Evolutionary conservation across 129 eudicot genomes (phyloP).

Genomic region (Tanacetum coccineum): DNA sequence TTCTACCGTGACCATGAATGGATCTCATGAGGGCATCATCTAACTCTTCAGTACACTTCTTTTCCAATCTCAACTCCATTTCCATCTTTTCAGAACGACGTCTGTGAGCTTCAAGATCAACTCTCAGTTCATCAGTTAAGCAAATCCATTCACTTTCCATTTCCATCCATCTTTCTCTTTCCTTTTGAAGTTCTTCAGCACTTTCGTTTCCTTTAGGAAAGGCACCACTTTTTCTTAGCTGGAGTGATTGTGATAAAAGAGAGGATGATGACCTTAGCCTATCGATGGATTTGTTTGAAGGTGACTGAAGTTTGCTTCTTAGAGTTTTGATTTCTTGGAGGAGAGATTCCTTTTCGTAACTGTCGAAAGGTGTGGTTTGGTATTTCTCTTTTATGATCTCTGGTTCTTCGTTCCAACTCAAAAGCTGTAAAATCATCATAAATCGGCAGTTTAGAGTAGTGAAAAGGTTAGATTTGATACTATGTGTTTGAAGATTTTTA

Average conservation of each 20-base stretch:
- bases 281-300: constrained; percentile 48
- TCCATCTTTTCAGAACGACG: constrained; percentile 61
- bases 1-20: constrained; percentile 64
- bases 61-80: constrained; percentile 72
- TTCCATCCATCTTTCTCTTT: constrained; percentile 84
- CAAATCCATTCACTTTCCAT: constrained; percentile 98
- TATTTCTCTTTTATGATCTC: constrained; percentile 40
- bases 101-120: constrained; percentile 70
- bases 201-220: constrained; percentile 28
- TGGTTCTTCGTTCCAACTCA: constrained; percentile 48
- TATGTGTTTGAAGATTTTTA: not conserved
- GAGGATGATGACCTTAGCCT: constrained; percentile 56
- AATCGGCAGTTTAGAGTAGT: not conserved
- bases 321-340: constrained; percentile 64
- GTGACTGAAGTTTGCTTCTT: constrained; percentile 48
- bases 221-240: constrained; percentile 60
- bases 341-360: constrained; percentile 67
- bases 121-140: constrained; percentile 82
- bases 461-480: not conserved
- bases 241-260: constrained; percentile 69
- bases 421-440: constrained; percentile 40
- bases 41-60: constrained; percentile 78
- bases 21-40: constrained; percentile 81
- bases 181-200: constrained; percentile 80
- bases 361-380: constrained; percentile 36